Evolutionary conservation across 768 basidiomycete species (phyloP).

Genomic region (Boletus pseudo-olivaceus): DNA sequence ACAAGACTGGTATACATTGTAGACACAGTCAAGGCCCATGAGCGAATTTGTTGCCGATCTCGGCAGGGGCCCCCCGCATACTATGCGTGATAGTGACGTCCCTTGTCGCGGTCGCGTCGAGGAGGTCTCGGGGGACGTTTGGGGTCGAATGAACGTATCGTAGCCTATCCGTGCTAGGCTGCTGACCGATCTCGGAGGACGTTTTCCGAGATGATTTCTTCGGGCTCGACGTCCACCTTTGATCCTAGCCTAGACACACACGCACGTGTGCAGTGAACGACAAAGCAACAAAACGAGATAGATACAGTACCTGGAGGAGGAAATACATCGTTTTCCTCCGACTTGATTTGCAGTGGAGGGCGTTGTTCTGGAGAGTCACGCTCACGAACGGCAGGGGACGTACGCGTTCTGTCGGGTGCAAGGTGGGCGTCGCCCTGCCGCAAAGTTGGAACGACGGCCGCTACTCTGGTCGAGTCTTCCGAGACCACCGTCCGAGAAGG

Average conservation of each 20-base stretch:
- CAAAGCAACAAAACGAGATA: background rate
- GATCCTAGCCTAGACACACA: slow-evolving; percentile 3
- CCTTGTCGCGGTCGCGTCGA: background rate
- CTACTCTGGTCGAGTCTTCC: slow-evolving; percentile 1
- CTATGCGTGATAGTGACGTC: background rate
- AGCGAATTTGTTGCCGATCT: slow-evolving; percentile 4
- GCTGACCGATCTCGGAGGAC: slow-evolving; percentile 7
- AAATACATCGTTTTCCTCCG: slow-evolving; percentile 3
- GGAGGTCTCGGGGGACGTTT: slow-evolving; percentile 1
- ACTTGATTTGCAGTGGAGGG: slow-evolving; percentile 2
- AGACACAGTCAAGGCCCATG: slow-evolving; percentile 13
- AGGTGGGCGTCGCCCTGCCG: background rate
- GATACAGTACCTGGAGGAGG: slow-evolving; percentile 1
- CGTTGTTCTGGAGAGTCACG: too few species aligned
- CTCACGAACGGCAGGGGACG: too few species aligned
- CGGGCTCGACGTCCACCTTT: slow-evolving; percentile 6
- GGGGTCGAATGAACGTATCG: too few species aligned
- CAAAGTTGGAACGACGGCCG: slow-evolving; percentile 10
- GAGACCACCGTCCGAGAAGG: slow-evolving; percentile 3
- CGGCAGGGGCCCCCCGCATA: background rate
- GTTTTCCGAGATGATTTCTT: slow-evolving; percentile 4
- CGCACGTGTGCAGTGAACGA: background rate
- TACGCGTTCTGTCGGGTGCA: background rate
- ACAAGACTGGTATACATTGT: slow-evolving; percentile 8
- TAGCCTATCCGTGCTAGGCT: too few species aligned